phyloP scores from a whole-genome alignment of 78 protist genomes.

The Chrysochromulina tobinii region DNA sequence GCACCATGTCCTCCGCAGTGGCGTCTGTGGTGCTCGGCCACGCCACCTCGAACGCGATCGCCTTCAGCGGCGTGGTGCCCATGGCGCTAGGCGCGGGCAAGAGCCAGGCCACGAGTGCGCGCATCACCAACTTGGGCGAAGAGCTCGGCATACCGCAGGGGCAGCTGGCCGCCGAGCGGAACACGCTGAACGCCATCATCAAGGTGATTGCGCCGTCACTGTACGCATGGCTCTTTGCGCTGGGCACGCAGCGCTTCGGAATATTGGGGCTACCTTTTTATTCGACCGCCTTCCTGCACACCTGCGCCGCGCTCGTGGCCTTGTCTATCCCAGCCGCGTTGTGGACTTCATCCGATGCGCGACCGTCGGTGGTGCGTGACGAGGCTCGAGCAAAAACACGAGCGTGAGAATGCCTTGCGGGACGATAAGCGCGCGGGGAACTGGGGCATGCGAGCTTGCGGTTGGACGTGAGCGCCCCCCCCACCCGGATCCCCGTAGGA shows the following conservation, averaged over 20 bases:
- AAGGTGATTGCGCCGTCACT: neutral
- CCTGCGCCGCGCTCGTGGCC: neutral
- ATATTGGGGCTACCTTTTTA: neutral
- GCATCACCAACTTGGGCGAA: slow-evolving; percentile 3
- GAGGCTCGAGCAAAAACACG: too few species aligned
- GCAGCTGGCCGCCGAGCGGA: slow-evolving; percentile 31
- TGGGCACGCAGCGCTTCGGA: neutral
- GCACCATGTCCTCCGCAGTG: neutral
- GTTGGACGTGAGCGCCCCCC: too few species aligned
- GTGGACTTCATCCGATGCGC: neutral
- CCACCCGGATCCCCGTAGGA: too few species aligned
- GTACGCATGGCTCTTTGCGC: slow-evolving; percentile 15
- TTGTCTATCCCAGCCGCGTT: neutral
- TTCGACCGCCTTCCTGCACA: neutral
- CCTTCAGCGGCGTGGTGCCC: neutral
- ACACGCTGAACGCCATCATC: slow-evolving; percentile 25
- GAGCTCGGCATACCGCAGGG: slow-evolving; percentile 20
- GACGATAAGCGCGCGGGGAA: too few species aligned
- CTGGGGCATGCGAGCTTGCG: too few species aligned
- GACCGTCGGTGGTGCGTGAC: too few species aligned
- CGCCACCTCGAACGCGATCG: neutral
- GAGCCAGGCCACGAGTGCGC: neutral
- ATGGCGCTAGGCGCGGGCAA: slow-evolving; percentile 14
- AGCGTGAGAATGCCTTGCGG: too few species aligned
- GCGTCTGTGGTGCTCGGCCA: neutral